phyloP scores from a whole-genome alignment of 805 yeast genomes.

The Yarrowia divulgata region DNA sequence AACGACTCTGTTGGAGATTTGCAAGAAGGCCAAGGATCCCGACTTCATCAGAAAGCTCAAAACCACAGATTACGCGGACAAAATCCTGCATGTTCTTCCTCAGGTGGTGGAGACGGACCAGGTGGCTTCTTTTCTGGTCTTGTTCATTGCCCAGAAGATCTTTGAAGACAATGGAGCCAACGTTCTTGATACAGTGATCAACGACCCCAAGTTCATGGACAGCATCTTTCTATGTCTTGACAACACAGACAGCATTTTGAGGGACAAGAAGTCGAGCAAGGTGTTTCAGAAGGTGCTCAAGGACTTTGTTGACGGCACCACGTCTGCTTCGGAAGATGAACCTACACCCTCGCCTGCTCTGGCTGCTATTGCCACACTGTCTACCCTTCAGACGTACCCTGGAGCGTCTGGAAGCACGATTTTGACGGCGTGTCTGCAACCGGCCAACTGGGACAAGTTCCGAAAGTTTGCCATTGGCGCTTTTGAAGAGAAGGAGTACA shows the following conservation, averaged over 20 bases:
- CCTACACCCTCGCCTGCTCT: slow-evolving; percentile 20
- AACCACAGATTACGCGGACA: slow-evolving; percentile 25
- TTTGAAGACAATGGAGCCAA: slow-evolving; percentile 34
- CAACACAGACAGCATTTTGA: slow-evolving; percentile 9
- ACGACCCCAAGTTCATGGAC: slow-evolving; percentile 19
- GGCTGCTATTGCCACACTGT: slow-evolving; percentile 22
- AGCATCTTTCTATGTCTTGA: slow-evolving; percentile 10
- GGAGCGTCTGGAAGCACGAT: slow-evolving; percentile 21
- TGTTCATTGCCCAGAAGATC: slow-evolving; percentile 26
- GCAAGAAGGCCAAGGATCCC: slow-evolving; percentile 18
- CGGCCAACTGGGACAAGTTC: slow-evolving; percentile 17
- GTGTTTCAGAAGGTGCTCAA: slow-evolving; percentile 77
- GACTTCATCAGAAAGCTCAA: slow-evolving; percentile 35
- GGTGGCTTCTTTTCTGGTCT: slow-evolving; percentile 19
- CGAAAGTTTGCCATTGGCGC: not conserved
- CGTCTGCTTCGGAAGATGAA: not conserved
- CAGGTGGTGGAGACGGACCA: slow-evolving; percentile 21
- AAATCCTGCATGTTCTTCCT: slow-evolving; percentile 14
- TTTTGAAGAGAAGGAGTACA: slow-evolving; percentile 10
- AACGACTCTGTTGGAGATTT: slow-evolving; percentile 32
- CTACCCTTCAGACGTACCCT: slow-evolving; percentile 36
- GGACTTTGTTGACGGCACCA: slow-evolving; percentile 56
- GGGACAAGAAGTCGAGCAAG: slow-evolving; percentile 43
- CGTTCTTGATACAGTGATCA: slow-evolving; percentile 6
- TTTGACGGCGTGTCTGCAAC: slow-evolving; percentile 7